Base-by-base conservation (phyloP, 2,329 filamentous ascomycete species). In the Colletotrichum sp. region DNA sequence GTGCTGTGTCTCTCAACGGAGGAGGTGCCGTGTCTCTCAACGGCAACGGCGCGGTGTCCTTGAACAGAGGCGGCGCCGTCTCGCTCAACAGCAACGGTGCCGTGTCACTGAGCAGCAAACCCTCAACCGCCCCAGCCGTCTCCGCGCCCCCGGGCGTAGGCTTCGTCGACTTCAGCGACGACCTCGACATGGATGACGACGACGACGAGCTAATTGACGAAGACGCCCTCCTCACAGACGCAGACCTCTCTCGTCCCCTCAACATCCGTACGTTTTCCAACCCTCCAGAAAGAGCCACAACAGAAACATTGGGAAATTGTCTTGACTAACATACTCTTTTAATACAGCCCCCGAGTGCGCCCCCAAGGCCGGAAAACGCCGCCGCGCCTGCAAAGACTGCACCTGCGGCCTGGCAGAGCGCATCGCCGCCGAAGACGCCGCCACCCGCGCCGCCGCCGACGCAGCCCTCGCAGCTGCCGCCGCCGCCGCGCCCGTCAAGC, bases 131-230 rank as follows among this genome's bases (percentile, higher is more conserved):
- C 84, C 89, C 91, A 18, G 86, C 88, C 64, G 76, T 78, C 39
- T 70, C 70, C 34, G 69, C 83, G 4, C 86, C 87, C 77, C 88
- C 90, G 18, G 92, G 91, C 24, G 91, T 95, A 9, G 93, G 92
- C n/a, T 94, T 93, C 78, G 90, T 94, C 32, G 92, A 93, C 81
- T 91, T 92, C 79, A 90, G 88, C 80, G 91, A 93, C 72, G 75
- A 87, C 82, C 81, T 90, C 69, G 90, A 91, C 76, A 76, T 76
- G 74, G 87, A 90, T 62, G 59, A 62, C 80, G 95, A 62, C 18
- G 94, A 96, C 80, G 95, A 98, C 78, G 96, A 98, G 71, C 86
- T 98, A 70, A 97, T 99, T 79, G 96, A 99, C 82, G 97, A 99
- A 84, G 94, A 98, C 81, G 93, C 92, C 12, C 88, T 99, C 36